Conservation (phyloP, 2,329 filamentous ascomycete species). For the Mollisiaceae sp. region DNA sequence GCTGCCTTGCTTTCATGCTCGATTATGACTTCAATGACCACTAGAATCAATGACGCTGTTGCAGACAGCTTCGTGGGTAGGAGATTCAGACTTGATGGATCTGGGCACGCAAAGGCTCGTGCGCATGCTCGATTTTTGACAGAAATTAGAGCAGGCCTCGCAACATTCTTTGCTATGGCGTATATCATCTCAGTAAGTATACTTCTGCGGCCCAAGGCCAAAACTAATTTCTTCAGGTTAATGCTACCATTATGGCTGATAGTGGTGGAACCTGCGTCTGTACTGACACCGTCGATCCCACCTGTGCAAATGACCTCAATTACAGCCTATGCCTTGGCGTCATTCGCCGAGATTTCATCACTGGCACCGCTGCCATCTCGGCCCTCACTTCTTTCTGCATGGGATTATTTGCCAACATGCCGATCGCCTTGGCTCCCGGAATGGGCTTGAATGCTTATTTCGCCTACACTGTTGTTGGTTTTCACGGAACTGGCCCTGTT, state of each 20-base stretch:
- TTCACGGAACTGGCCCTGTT: slow-evolving; percentile 73
- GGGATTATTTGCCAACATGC: slow-evolving; percentile 81
- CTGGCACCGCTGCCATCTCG: slow-evolving; percentile 82
- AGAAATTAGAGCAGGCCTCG: slow-evolving; percentile 81
- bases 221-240: slow-evolving; percentile 40
- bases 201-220: slow-evolving; percentile 41
- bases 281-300: slow-evolving; percentile 33
- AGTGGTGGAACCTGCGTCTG: slow-evolving; percentile 36
- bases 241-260: slow-evolving; percentile 75
- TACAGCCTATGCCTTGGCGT: slow-evolving; percentile 65
- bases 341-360: slow-evolving; percentile 72
- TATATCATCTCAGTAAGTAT: slow-evolving; percentile 72
- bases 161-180: slow-evolving; percentile 74
- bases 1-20: background rate
- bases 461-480: slow-evolving; percentile 76
- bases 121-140: slow-evolving; percentile 79
- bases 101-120: slow-evolving; percentile 64
- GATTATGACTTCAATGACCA: slow-evolving; percentile 18
- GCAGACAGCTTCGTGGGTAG: slow-evolving; percentile 69
- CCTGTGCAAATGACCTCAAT: slow-evolving; percentile 53
- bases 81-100: slow-evolving; percentile 82
- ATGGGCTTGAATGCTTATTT: slow-evolving; percentile 91
- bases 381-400: slow-evolving; percentile 80
- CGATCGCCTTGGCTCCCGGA: slow-evolving; percentile 73
- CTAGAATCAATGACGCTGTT: slow-evolving; percentile 46